Conservation (phyloP, 805 yeast species). For the Wickerhamiella sergipiensis region DNA sequence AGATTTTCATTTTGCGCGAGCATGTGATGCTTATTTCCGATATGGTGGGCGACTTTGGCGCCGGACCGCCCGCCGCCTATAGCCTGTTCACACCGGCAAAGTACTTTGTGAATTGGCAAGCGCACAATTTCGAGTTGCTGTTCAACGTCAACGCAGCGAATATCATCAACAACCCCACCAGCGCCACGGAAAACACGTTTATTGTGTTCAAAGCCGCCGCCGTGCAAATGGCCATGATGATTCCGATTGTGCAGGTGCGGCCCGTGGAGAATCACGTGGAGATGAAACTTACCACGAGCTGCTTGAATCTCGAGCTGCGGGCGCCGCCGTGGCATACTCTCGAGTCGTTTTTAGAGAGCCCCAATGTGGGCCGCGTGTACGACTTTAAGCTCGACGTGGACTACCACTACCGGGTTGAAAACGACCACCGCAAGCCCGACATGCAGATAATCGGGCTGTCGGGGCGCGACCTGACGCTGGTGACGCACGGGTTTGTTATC, state of each 20-base stretch:
- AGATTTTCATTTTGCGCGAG: slow-evolving; percentile 62
- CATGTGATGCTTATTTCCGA: slow-evolving; percentile 67
- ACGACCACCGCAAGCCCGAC: slow-evolving; percentile 27
- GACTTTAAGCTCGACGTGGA: slow-evolving; percentile 51
- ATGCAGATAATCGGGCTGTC: slow-evolving; percentile 48
- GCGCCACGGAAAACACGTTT: slow-evolving; percentile 65
- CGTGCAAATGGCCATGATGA: slow-evolving; percentile 31
- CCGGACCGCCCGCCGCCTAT: slow-evolving; percentile 53
- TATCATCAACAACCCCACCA: slow-evolving; percentile 79
- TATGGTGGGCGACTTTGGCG: slow-evolving; percentile 56
- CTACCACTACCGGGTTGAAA: slow-evolving; percentile 41
- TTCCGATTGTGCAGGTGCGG: slow-evolving; percentile 41
- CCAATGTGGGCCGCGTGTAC: slow-evolving; percentile 52
- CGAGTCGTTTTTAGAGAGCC: slow-evolving; percentile 50
- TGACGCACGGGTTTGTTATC: slow-evolving; percentile 67
- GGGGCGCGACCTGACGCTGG: slow-evolving; percentile 53
- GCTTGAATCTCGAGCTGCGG: slow-evolving; percentile 47
- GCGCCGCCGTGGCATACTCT: slow-evolving; percentile 91
- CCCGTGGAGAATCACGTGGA: slow-evolving; percentile 17
- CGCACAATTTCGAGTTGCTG: slow-evolving; percentile 43
- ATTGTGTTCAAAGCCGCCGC: slow-evolving; percentile 56
- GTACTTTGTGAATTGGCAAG: slow-evolving; percentile 47
- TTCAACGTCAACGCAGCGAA: slow-evolving; percentile 79
- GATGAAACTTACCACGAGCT: slow-evolving; percentile 30
- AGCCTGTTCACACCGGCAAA: slow-evolving; percentile 62